Base-by-base conservation (phyloP, 2,329 filamentous ascomycete genomes). In the Aspergillus sergii region DNA sequence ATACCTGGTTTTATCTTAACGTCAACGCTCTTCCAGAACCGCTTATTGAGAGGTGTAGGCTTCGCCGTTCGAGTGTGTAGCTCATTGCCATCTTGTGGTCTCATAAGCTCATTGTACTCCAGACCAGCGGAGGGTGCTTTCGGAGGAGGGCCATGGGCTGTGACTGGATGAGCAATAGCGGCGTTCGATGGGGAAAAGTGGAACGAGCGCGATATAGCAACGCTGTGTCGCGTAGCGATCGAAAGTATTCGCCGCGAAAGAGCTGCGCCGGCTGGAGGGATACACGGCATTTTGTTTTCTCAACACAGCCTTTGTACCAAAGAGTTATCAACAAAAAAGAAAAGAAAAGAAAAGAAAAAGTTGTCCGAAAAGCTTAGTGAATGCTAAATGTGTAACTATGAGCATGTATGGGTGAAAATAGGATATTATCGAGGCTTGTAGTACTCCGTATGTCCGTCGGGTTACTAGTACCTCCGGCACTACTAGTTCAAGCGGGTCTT, bases 21-120 rank as follows among this genome's bases (percentile, higher is more conserved):
- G 64, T 84, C 78, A 1, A 95, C 92, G 74, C 95, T 86, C 77
- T 91, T 92, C 94, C 94, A 98, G 81, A 97, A 97, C 59, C 94
- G 86, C 81, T 89, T 91, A 73, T 84, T 84, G 72, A 89, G 83
- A 2, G 83, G 81, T 36, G 75, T 70, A 23, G 71, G 67, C 39
- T 71, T 69, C 21, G 67, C 60, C 9, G 66, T 51, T 51, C 48
- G 48, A 51, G 8, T 21, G 30, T 32, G 59, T 3, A 81, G 77
- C 58, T 79, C 48, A 14, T 61, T 77, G 79, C 58, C 80, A 66
- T 66, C 81, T 68, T 84, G 83, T 59, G 82, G 74, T 36, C 80
- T 81, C 19, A 85, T 72, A 21, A 81, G 75, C 45, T 83, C 81
- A 58, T 81, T 76, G 34, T 84, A 80, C 61, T 82, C 80, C 19